Evolutionary conservation across 352 stramenopile genomes (phyloP), one percentile per base, ranked within the genome.

Genomic region (Phytophthora capsici): DNA sequence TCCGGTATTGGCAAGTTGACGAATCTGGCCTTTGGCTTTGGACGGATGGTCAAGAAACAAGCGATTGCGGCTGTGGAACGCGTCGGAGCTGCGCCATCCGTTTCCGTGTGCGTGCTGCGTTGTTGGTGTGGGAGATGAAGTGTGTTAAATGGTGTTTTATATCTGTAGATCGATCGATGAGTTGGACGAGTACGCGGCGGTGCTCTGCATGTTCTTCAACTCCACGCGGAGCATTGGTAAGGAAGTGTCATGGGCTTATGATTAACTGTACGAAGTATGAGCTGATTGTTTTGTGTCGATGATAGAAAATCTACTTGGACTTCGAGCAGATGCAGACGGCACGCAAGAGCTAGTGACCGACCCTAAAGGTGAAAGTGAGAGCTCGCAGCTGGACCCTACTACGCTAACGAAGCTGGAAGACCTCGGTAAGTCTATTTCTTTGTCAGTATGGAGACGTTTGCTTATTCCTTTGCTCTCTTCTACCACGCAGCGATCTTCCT

Each of bases 21-120:
- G 9, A 91, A 88, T 56, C 51, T 94, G n/a, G 86, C 86, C 0
- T 87, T 88, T 55, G 86, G 86, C 0, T 94, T 94, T 53, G 86
- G 86, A 6, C 77, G 84, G 16, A 93, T 93, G 82, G 82, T 94
- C 41, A 93, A 93, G 64, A 94, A 93, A 45, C 86, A 94, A 66
- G 84, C 86, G 6, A 90, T 93, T 43, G 84, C 86, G 26, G 86
- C 83, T 7, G 86, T 94, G 14, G 86, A 94, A 63, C 83, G 86
- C 17, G 84, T 89, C 14, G 84, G 82, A 16, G 80, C 84, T 26
- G 82, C 83, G 0, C 82, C 82, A 26, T 56, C 70, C n/a, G 53
- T 86, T 17, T 63, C 73, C 46, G 65, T 89, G 84, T 93, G 63
- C 28, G 80, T 70, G 3, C 22, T 16, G 26, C 32, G 1, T 19